phyloP scores from a whole-genome alignment of 345 rosid species.

The Hypericum perforatum region DNA sequence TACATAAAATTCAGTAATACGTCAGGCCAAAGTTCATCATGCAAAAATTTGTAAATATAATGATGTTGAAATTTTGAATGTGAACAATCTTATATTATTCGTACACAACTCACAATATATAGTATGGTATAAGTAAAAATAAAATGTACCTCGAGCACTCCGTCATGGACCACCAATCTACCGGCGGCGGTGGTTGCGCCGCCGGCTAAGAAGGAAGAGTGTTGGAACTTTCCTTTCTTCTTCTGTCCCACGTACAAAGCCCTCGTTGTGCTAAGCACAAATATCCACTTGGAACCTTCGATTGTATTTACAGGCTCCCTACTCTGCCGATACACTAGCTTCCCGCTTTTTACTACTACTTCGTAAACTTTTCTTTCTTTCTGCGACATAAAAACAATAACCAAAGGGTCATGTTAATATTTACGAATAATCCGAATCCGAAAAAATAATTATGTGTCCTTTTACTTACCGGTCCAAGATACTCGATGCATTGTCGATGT shows the following conservation, averaged over 20 bases:
- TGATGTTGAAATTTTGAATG: no score
- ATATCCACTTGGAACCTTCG: constrained; percentile 56
- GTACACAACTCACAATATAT: not conserved
- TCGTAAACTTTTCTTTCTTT: constrained; percentile 47
- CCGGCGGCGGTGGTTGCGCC: constrained; percentile 71
- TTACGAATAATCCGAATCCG: not conserved
- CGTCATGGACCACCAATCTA: constrained; percentile 42
- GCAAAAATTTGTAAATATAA: no score
- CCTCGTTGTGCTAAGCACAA: constrained; percentile 56
- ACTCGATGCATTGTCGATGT: constrained; percentile 46
- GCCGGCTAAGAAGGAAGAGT: constrained; percentile 74
- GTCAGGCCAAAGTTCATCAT: not conserved
- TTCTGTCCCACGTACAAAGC: constrained; percentile 48
- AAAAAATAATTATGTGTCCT: not conserved
- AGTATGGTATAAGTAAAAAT: not conserved
- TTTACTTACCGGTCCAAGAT: constrained; percentile 53
- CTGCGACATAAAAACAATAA: constrained; percentile 19
- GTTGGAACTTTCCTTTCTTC: constrained; percentile 59
- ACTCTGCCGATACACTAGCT: constrained; percentile 28
- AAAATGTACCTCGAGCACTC: constrained; percentile 33
- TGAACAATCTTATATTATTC: no score
- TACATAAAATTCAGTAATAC: constrained; percentile 1
- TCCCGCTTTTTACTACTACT: constrained; percentile 43
- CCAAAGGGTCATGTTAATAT: not conserved
- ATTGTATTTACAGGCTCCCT: constrained; percentile 26